These are phyloP conservation scores for Gossypium mustelinum DNA, from an alignment of 345 rosid species.

Conservation along the genomic window DNA sequence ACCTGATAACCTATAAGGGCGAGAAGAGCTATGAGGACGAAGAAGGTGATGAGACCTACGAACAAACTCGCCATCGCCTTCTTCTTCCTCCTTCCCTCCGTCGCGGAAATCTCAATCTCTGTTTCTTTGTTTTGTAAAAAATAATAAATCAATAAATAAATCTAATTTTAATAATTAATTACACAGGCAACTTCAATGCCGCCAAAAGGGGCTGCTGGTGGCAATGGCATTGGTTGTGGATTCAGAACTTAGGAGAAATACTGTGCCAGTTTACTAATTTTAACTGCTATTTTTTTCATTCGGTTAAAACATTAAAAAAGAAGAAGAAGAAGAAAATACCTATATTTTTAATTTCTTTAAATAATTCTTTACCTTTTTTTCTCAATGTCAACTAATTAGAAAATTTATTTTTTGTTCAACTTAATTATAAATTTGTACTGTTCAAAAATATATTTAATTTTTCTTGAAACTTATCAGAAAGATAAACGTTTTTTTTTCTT, in stretches of 20 bases:
- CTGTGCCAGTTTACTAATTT: background rate
- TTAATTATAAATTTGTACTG: too few species aligned
- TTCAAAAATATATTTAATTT: too few species aligned
- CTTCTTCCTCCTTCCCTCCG: background rate
- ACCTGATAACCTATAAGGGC: slow-evolving; percentile 50
- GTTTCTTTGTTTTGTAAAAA: background rate
- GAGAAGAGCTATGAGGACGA: background rate
- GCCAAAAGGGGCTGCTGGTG: background rate
- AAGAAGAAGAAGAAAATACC: too few species aligned
- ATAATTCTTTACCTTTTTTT: background rate
- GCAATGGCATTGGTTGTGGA: background rate
- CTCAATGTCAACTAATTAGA: too few species aligned
- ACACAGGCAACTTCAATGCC: background rate
- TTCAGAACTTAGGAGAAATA: background rate
- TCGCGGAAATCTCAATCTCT: background rate
- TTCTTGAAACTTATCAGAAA: too few species aligned
- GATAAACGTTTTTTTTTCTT: too few species aligned
- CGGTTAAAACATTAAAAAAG: background rate
- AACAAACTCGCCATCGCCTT: background rate
- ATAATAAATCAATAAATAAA: background rate
- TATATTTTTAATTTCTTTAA: background rate
- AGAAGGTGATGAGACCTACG: background rate
- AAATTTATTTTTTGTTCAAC: too few species aligned
- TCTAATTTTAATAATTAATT: background rate
- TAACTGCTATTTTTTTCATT: background rate